Percentiles rank a stretch among this genome's conserved stretches.
Conservation (phyloP, 192 early-diverging fungal genomes). For the Podila horticola region DNA sequence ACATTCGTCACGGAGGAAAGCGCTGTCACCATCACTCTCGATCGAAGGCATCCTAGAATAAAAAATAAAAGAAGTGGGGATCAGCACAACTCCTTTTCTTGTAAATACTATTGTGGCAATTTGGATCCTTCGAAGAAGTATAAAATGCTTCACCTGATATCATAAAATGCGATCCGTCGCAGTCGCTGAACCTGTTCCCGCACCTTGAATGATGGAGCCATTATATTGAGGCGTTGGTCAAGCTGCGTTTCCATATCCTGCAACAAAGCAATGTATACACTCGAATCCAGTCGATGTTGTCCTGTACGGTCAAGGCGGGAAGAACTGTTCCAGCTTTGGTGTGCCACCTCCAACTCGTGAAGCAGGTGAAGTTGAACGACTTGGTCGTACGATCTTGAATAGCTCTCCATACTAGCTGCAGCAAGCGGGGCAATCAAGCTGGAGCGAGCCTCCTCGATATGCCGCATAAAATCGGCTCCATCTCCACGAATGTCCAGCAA, state of each 20-base stretch:
- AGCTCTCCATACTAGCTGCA: conserved; percentile 74
- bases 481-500: conserved; percentile 58
- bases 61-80: not conserved
- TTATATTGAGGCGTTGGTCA: conserved; percentile 55
- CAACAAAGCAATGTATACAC: not conserved
- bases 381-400: conserved; percentile 65
- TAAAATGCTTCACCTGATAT: conserved; percentile 15
- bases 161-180: conserved; percentile 60
- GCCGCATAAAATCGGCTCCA: conserved; percentile 32
- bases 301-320: not conserved
- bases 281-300: not conserved
- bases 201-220: conserved; percentile 63
- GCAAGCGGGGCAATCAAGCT: conserved; percentile 62
- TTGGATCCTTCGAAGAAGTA: too few relatives aligned
- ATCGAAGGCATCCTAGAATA: not conserved
- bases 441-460: conserved; percentile 56
- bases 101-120: too few relatives aligned
- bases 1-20: conserved; percentile 34
- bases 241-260: conserved; percentile 54
- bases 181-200: conserved; percentile 72
- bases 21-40: not conserved
- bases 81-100: not conserved
- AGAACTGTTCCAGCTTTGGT: conserved; percentile 16
- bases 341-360: conserved; percentile 66
- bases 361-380: conserved; percentile 74